These are phyloP conservation scores for Pleurotus citrinopileatus DNA, from an alignment of 768 basidiomycete genomes.

Conservation along the genomic window DNA sequence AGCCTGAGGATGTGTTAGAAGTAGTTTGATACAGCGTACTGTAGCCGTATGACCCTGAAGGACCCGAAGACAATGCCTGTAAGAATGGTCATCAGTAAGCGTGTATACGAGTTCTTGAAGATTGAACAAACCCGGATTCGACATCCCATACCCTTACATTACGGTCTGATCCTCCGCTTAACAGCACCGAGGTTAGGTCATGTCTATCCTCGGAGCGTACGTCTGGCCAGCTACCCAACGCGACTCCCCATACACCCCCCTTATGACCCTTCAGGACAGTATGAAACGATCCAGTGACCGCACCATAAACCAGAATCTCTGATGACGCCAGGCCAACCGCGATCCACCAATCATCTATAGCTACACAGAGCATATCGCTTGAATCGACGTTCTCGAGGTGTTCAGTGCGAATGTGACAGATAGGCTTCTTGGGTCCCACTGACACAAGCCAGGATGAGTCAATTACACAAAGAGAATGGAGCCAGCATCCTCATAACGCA, in stretches of 20 bases:
- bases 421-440: neutral
- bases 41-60: neutral
- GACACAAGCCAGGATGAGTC: neutral
- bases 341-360: constrained; percentile 1
- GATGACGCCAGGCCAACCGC: neutral
- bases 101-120: too few species aligned
- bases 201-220: neutral
- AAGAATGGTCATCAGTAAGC: neutral
- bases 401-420: neutral
- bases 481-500: too few species aligned
- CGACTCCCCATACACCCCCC: neutral
- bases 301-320: neutral
- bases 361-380: neutral
- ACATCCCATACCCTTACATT: neutral
- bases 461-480: neutral
- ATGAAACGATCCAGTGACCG: neutral
- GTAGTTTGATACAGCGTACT: neutral
- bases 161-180: neutral
- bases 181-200: neutral
- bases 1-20: neutral
- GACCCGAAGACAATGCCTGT: neutral
- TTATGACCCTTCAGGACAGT: neutral
- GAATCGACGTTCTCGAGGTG: neutral
- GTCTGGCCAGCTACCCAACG: neutral
- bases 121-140: neutral